Conservation (phyloP, 2,329 filamentous ascomycete species). For the Sclerotinia sclerotiorum region DNA sequence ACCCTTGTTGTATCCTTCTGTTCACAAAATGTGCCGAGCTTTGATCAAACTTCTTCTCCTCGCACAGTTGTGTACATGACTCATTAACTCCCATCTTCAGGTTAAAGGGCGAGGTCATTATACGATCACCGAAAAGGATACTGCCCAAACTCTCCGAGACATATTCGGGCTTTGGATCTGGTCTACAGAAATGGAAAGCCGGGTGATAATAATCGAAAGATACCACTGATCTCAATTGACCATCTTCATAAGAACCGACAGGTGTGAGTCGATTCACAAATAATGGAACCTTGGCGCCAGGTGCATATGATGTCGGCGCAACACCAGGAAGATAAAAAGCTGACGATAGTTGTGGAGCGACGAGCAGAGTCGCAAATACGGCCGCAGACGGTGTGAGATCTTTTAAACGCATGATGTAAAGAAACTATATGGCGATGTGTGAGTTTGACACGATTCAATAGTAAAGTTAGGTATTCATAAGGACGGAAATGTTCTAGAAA, state of each 20-base stretch:
- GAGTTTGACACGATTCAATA: background rate
- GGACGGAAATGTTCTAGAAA: slow-evolving; percentile 4
- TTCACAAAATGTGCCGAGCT: slow-evolving; percentile 77
- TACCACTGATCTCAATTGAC: slow-evolving; percentile 85
- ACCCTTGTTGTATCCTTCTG: slow-evolving; percentile 76
- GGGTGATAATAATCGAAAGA: slow-evolving; percentile 95
- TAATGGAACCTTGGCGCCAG: slow-evolving; percentile 76
- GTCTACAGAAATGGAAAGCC: slow-evolving; percentile 83
- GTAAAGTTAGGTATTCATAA: background rate
- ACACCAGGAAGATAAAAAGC: slow-evolving; percentile 97
- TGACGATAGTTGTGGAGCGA: slow-evolving; percentile 53
- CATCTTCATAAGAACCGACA: slow-evolving; percentile 72
- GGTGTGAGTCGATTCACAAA: slow-evolving; percentile 93
- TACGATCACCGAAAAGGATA: slow-evolving; percentile 95
- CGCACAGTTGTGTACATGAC: slow-evolving; percentile 79
- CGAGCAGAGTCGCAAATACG: slow-evolving; percentile 52
- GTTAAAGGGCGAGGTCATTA: slow-evolving; percentile 94
- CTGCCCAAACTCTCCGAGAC: slow-evolving; percentile 89
- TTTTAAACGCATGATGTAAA: slow-evolving; percentile 38
- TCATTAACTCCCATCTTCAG: slow-evolving; percentile 85
- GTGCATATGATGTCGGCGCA: slow-evolving; percentile 87
- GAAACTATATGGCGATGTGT: background rate
- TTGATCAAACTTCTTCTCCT: slow-evolving; percentile 62
- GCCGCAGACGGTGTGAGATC: slow-evolving; percentile 45
- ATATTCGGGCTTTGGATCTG: slow-evolving; percentile 71